Evolutionary conservation across 164 flowering plant species (phyloP), one percentile per base, ranked within the genome.

Genomic region (Taxillus chinensis): DNA sequence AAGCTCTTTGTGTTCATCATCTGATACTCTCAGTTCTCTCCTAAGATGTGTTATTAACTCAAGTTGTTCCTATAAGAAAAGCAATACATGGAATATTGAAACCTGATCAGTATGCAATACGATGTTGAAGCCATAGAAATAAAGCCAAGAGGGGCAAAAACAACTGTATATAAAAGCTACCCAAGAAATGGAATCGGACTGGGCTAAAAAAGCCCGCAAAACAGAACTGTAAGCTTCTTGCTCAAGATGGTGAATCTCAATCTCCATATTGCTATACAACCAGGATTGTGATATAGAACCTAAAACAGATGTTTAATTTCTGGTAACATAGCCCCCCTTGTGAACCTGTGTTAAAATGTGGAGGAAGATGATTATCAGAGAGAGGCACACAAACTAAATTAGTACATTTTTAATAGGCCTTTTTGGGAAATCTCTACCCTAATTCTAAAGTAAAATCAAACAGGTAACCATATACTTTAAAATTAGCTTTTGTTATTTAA

Each of bases 161-260:
- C 7, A 58, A 46, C 4, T 39, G 60, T 48, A 50, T 59, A 37
- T 16, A 7, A 14, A 63, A 59, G 16, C 62, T 87, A 95, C 97
- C 97, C 99, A 95, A 67, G 97, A 75, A 75, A 95, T 78, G 63
- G 95, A 90, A 80, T 95, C 95, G 13, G 99, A 79, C 69, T 91
- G 99, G 59, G 99, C 99, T 80, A 87, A 87, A 72, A 95, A 95
- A 59, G 99, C 99, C 51, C 96, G 76, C 41, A 92, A 75, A 13
- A 92, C 89, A 61, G 96, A 78, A 72, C 78, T 67, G 63, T 92
- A 92, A 27, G 96, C 98, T 69, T 87, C 96, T 75, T 86, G 86
- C 73, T 92, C 98, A 50, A 92, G 83, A 60, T 67, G 76, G 66
- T 90, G 96, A 55, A 92, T 90, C 68, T 85, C 83, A 41, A 68